Conservation (phyloP, 352 stramenopile genomes). For the Phytophthora aleatoria region DNA sequence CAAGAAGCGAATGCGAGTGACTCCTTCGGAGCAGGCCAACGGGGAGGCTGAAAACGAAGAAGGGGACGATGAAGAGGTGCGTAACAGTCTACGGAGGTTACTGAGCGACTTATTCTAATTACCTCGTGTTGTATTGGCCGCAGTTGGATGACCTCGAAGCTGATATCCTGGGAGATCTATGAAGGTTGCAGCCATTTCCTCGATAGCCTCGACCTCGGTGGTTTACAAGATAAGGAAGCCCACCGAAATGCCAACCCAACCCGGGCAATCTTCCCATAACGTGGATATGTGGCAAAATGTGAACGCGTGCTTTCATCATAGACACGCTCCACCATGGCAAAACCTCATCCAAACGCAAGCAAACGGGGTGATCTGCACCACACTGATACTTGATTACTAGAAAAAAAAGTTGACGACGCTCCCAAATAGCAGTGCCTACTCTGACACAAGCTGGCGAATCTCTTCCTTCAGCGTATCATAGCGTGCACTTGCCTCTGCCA, state of each 20-base stretch:
- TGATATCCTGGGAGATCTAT: conserved; percentile 74
- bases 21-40: conserved; percentile 6
- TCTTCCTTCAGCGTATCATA: conserved; percentile 17
- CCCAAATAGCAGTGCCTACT: conserved; percentile 4
- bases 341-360: not conserved
- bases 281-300: not conserved
- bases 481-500: conserved; percentile 9
- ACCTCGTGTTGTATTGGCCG: not conserved
- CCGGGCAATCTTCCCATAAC: not conserved
- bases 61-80: conserved; percentile 45
- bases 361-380: conserved; percentile 1
- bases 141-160: conserved; percentile 81
- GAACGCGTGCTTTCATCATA: conserved; percentile 10
- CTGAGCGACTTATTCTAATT: conserved; percentile 4
- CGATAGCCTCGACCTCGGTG: not conserved
- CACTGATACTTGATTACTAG: conserved; percentile 14
- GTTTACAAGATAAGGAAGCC: conserved; percentile 11
- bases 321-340: not conserved
- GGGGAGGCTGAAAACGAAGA: conserved; percentile 33
- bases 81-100: conserved; percentile 3
- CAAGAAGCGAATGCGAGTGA: conserved; percentile 32
- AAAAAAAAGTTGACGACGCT: conserved; percentile 2
- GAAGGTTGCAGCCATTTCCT: conserved; percentile 8
- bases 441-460: conserved; percentile 7
- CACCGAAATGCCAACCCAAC: conserved; percentile 1